Conservation (phyloP, 2,329 filamentous ascomycete genomes). For the Bertia moriformis region DNA sequence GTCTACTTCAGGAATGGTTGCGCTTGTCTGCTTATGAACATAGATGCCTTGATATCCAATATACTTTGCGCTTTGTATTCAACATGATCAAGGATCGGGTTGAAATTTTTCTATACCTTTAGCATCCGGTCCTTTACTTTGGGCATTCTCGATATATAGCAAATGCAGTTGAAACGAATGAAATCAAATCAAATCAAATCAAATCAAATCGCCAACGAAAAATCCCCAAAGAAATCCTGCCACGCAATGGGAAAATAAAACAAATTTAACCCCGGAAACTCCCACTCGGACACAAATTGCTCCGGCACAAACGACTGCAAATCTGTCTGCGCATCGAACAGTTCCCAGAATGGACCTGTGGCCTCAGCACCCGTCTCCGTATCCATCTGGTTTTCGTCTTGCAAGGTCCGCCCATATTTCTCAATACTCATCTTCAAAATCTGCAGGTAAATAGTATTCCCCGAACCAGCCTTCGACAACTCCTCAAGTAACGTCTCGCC, state of each 20-base stretch:
- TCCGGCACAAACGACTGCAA: conserved; percentile 36
- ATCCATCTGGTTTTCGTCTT: conserved; percentile 12
- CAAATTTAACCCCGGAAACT: conserved; percentile 34
- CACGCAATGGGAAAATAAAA: conserved; percentile 14
- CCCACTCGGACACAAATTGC: conserved; percentile 42
- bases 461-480: conserved; percentile 16
- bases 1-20: no score
- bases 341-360: conserved; percentile 15
- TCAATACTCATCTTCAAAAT: conserved; percentile 31
- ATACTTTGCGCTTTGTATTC: no score
- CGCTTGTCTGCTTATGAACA: background rate
- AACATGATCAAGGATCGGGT: no score
- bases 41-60: no score
- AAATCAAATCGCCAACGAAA: background rate
- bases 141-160: no score
- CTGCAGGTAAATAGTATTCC: conserved; percentile 27
- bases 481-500: conserved; percentile 26
- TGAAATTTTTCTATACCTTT: no score
- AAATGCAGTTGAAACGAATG: no score
- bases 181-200: no score
- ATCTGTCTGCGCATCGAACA: conserved; percentile 24
- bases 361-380: conserved; percentile 3
- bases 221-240: conserved; percentile 1
- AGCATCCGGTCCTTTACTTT: no score
- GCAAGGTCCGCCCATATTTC: conserved; percentile 29